phyloP scores from a whole-genome alignment of 352 stramenopile species.

The Phytophthora sansomeana region DNA sequence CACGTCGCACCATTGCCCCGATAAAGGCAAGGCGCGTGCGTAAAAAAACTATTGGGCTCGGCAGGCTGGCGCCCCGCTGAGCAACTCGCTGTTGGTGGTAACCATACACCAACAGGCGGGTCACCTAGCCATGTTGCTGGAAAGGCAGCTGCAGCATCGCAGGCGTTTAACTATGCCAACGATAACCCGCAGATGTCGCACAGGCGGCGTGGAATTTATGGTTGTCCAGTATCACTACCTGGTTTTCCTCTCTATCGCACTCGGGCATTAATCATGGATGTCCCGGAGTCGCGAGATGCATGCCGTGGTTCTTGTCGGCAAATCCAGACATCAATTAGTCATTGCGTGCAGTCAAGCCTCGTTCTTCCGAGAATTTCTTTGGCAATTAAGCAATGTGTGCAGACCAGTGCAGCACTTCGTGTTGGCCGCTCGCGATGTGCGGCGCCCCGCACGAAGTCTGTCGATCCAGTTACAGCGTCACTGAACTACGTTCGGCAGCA shows the following conservation, averaged over 20 bases:
- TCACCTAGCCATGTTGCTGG: neutral
- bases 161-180: neutral
- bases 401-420: neutral
- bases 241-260: neutral
- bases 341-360: neutral
- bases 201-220: neutral
- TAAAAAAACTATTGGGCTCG: constrained; percentile 9
- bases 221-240: neutral
- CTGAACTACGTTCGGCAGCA: neutral
- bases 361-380: neutral
- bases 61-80: constrained; percentile 15
- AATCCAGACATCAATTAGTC: constrained; percentile 9
- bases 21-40: constrained; percentile 2
- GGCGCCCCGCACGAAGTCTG: no score
- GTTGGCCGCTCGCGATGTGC: neutral
- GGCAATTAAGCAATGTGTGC: neutral
- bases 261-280: neutral
- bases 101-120: constrained; percentile 4
- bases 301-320: neutral
- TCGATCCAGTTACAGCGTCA: no score
- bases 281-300: no score
- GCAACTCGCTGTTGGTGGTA: constrained; percentile 2
- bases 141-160: no score
- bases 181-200: neutral
- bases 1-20: no score